Conservation (phyloP, 352 stramenopile genomes). For the Pythium vanterpoolii region DNA sequence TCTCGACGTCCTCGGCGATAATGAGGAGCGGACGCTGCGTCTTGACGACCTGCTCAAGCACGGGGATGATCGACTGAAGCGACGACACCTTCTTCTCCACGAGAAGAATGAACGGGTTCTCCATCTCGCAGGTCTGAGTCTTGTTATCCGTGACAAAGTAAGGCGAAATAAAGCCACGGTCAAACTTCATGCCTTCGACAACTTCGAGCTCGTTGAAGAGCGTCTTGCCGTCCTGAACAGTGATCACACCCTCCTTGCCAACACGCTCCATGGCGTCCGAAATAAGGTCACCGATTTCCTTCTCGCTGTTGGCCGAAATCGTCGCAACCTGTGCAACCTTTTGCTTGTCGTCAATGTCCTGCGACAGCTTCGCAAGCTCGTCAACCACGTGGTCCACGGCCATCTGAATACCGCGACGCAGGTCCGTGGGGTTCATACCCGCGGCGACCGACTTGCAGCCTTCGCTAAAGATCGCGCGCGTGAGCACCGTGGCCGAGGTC, state of each 20-base stretch:
- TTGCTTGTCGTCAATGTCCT: constrained; percentile 97
- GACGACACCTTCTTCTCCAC: constrained; percentile 99
- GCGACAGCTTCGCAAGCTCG: constrained; percentile 94
- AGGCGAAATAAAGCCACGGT: constrained; percentile 99
- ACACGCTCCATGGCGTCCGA: constrained; percentile 99
- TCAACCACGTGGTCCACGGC: constrained; percentile 96
- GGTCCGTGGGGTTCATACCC: constrained; percentile 99
- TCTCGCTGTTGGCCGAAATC: constrained; percentile 99
- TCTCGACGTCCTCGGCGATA: constrained; percentile 99
- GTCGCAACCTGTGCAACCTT: constrained; percentile 99
- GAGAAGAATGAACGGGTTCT: constrained; percentile 98
- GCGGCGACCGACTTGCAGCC: constrained; percentile 99
- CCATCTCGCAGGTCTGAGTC: constrained; percentile 97
- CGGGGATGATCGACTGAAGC: constrained; percentile 94
- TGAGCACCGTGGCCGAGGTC: constrained; percentile 98
- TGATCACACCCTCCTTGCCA: constrained; percentile 99
- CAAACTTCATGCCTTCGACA: constrained; percentile 99
- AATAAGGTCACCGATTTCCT: constrained; percentile 98
- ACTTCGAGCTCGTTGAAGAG: constrained; percentile 99
- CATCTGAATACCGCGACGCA: constrained; percentile 97
- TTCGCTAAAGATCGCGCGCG: constrained; percentile 98
- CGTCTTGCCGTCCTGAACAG: constrained; percentile 99
- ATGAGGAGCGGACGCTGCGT: constrained; percentile 97
- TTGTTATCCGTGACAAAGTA: constrained; percentile 99
- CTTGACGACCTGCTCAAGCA: constrained; percentile 98